Evolutionary conservation across 345 rosid species (phyloP).

Genomic region (Carallia pectinifolia): DNA sequence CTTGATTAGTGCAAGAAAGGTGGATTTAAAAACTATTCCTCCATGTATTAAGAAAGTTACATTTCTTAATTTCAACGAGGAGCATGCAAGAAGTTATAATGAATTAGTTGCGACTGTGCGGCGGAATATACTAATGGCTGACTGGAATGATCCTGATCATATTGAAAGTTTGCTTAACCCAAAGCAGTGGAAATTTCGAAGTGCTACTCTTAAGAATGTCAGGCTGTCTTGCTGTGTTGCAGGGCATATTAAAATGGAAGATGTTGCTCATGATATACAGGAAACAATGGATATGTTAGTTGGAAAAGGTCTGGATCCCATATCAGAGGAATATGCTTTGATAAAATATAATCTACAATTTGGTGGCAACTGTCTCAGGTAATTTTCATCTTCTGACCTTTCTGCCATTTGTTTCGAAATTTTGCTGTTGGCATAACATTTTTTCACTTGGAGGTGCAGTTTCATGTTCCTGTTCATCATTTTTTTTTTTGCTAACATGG

Average conservation of each 20-base stretch:
- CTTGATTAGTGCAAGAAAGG: constrained; percentile 95
- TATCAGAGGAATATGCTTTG: constrained; percentile 62
- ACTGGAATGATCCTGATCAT: constrained; percentile 99
- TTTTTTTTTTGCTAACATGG: constrained; percentile 1
- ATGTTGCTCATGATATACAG: constrained; percentile 86
- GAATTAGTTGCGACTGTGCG: constrained; percentile 90
- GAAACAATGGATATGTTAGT: constrained; percentile 87
- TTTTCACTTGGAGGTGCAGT: not conserved
- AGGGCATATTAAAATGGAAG: constrained; percentile 83
- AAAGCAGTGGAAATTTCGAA: constrained; percentile 91
- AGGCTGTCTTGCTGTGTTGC: constrained; percentile 97
- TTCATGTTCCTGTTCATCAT: not conserved
- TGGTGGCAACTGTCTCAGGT: constrained; percentile 91
- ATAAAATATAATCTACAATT: constrained; percentile 62
- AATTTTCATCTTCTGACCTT: constrained; percentile 22
- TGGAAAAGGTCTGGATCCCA: constrained; percentile 57
- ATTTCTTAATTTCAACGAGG: constrained; percentile 66
- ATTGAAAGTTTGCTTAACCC: constrained; percentile 93
- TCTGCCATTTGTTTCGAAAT: constrained; percentile 8
- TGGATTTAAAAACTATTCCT: constrained; percentile 81
- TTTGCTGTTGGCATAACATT: constrained; percentile 1
- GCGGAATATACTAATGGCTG: constrained; percentile 88
- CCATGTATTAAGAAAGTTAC: constrained; percentile 85
- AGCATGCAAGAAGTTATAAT: constrained; percentile 89
- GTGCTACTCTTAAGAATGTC: constrained; percentile 66